These are phyloP conservation scores for Quercus tomentella DNA, from an alignment of 331 rosid genomes.

Conservation along the genomic window DNA sequence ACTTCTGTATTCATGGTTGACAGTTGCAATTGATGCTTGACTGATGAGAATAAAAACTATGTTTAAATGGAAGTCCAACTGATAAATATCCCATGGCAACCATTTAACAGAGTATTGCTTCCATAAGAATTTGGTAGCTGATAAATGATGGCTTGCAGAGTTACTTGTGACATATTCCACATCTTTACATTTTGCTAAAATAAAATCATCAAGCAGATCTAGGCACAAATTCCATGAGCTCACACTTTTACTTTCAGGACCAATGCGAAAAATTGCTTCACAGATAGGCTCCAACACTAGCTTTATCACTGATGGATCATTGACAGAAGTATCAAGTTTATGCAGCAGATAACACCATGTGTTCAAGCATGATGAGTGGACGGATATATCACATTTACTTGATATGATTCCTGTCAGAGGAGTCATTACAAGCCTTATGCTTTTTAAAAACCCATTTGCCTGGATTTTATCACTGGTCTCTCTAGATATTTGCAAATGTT, in stretches of 20 bases:
- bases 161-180: conserved; percentile 24
- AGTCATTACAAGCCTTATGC: too few species aligned
- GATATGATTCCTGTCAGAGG: conserved; percentile 31
- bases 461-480: too few species aligned
- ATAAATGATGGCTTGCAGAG: conserved; percentile 19
- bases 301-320: conserved; percentile 36
- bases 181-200: conserved; percentile 49
- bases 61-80: conserved; percentile 58
- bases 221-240: conserved; percentile 61
- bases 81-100: conserved; percentile 73
- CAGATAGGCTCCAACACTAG: conserved; percentile 64
- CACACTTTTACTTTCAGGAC: conserved; percentile 53
- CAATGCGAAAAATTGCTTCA: conserved; percentile 55
- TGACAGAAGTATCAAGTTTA: conserved; percentile 64
- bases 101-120: conserved; percentile 58
- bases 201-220: conserved; percentile 52
- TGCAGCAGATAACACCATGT: conserved; percentile 76
- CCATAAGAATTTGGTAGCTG: conserved; percentile 41
- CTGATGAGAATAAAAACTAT: conserved; percentile 42
- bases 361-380: conserved; percentile 72
- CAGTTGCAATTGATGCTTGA: conserved; percentile 48
- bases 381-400: conserved; percentile 59
- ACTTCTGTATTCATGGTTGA: conserved; percentile 40
- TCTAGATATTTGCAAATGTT: too few species aligned
- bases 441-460: too few species aligned